Conservation (phyloP, 257 asterid genomes). For the Hygrophila difformis region DNA sequence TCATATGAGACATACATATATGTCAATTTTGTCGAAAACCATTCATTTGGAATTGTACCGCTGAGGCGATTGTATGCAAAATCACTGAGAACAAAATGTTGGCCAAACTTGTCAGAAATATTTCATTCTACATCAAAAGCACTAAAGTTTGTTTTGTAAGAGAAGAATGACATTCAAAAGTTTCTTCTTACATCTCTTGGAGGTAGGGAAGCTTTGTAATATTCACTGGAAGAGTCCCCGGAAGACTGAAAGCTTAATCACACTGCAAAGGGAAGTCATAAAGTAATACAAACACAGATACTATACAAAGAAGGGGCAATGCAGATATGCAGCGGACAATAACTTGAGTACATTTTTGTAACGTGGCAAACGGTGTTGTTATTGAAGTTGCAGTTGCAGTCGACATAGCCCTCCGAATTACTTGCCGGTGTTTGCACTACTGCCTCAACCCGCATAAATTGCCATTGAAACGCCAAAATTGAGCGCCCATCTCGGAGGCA, state of each 20-base stretch:
- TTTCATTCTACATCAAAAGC: slow-evolving; percentile 6
- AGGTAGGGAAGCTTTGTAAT: slow-evolving; percentile 57
- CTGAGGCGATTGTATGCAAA: slow-evolving; percentile 75
- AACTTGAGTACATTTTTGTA: slow-evolving; percentile 33
- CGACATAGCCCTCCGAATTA: too few species aligned
- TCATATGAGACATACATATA: slow-evolving; percentile 48
- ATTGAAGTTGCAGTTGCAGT: slow-evolving; percentile 30
- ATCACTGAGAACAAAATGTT: slow-evolving; percentile 44
- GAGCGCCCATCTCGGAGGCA: too few species aligned
- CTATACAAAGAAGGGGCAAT: too few species aligned
- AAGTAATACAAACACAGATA: too few species aligned
- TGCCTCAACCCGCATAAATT: too few species aligned
- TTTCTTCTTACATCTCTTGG: slow-evolving; percentile 50
- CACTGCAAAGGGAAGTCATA: too few species aligned
- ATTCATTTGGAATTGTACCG: slow-evolving; percentile 74
- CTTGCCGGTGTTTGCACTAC: too few species aligned
- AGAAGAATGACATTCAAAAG: slow-evolving; percentile 5
- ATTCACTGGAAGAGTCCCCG: slow-evolving; percentile 65
- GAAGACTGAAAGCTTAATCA: slow-evolving; percentile 59
- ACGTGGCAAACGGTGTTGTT: slow-evolving; percentile 55
- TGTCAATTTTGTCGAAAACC: slow-evolving; percentile 54
- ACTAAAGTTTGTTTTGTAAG: too few species aligned
- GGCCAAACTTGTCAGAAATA: slow-evolving; percentile 7
- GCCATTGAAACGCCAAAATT: too few species aligned
- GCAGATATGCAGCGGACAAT: too few species aligned